phyloP scores from a whole-genome alignment of 1,139 yeast genomes.

The Saccharomycopsis phalli region DNA sequence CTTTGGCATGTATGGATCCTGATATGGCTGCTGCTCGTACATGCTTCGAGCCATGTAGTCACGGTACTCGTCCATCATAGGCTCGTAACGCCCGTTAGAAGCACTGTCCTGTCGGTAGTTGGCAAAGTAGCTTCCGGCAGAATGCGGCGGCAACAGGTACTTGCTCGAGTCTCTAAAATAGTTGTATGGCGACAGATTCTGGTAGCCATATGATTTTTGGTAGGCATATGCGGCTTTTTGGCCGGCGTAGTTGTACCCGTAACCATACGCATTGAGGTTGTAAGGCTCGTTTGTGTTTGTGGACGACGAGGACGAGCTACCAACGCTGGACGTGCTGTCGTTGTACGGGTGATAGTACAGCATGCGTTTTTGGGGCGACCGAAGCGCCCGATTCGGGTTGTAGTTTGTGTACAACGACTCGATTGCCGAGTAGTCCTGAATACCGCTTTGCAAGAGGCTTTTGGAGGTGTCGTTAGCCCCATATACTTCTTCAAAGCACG shows the following conservation, averaged over 20 bases:
- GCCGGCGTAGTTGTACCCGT: too few species aligned
- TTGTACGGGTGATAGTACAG: not conserved
- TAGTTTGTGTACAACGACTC: slow-evolving; percentile 1
- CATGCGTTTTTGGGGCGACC: slow-evolving; percentile 1
- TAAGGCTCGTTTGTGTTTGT: too few species aligned
- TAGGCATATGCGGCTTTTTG: too few species aligned
- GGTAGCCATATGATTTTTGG: too few species aligned
- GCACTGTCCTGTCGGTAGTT: not conserved
- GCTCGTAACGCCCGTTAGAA: not conserved
- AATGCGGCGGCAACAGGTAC: not conserved
- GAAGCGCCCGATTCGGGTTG: not conserved
- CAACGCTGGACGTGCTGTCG: not conserved
- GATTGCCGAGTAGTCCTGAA: slow-evolving; percentile 4
- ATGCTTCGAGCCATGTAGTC: not conserved
- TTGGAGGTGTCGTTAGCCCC: slow-evolving; percentile 4
- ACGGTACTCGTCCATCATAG: not conserved
- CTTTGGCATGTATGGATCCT: too few species aligned
- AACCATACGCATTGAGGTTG: too few species aligned
- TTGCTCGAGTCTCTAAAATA: not conserved
- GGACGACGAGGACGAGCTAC: not conserved
- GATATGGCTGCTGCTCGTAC: too few species aligned
- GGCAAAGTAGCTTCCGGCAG: not conserved
- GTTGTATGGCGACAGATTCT: too few species aligned
- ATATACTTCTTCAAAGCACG: slow-evolving; percentile 8
- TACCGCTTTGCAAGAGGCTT: slow-evolving; percentile 1